Conservation (phyloP, 2,329 filamentous ascomycete species). For the Metarhizium sp. region DNA sequence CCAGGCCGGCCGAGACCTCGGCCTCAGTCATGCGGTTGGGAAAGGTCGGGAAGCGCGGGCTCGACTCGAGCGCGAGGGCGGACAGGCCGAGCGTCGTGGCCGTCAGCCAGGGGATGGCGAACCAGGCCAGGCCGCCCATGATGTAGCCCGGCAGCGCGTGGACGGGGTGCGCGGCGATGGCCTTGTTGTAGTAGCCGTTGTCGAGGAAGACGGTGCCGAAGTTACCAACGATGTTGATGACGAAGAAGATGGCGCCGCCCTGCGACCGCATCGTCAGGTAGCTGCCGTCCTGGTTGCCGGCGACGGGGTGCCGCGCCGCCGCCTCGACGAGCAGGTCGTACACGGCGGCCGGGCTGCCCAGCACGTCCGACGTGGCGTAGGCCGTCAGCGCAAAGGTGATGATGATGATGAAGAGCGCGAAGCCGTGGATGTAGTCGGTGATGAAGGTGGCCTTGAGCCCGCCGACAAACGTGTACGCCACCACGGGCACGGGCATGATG, state of each 20-base stretch:
- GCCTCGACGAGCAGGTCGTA: conserved; percentile 70
- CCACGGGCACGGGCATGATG: conserved; percentile 21
- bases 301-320: conserved; percentile 60
- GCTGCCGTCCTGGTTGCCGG: conserved; percentile 69
- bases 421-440: conserved; percentile 79
- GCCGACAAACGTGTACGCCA: conserved; percentile 67
- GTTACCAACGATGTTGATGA: conserved; percentile 79
- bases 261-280: conserved; percentile 70
- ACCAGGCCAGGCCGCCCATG: conserved; percentile 79
- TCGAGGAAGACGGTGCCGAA: conserved; percentile 81
- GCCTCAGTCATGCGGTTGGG: conserved; percentile 60
- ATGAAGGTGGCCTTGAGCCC: conserved; percentile 84
- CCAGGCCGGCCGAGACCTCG: conserved; percentile 75
- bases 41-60: conserved; percentile 62
- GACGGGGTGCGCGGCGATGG: conserved; percentile 77
- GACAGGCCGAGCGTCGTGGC: conserved; percentile 84
- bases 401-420: conserved; percentile 77
- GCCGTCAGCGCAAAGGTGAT: conserved; percentile 76
- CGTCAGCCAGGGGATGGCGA: conserved; percentile 83
- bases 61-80: conserved; percentile 69
- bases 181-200: conserved; percentile 89
- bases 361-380: conserved; percentile 61
- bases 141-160: conserved; percentile 85
- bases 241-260: conserved; percentile 80
- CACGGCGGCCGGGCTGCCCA: conserved; percentile 68